Evolutionary conservation across 768 basidiomycete species (phyloP).

Genomic region (Cystobasidium onofrii): DNA sequence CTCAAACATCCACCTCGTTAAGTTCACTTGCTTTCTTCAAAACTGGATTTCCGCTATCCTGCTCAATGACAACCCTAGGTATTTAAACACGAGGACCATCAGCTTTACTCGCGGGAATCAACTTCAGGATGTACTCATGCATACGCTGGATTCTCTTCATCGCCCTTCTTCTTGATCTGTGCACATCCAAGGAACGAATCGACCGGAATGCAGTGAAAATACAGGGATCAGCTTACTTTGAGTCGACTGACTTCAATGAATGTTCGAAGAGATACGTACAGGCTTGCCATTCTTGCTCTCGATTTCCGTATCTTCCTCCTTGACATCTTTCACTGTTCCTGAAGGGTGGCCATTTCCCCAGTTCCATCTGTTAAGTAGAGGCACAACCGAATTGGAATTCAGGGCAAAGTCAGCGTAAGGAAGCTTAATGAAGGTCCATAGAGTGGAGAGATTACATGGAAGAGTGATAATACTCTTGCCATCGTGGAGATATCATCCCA

Average conservation of each 20-base stretch:
- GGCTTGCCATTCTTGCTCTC: slow-evolving; percentile 28
- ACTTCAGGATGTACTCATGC: too few species aligned
- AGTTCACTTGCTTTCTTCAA: slow-evolving; percentile 28
- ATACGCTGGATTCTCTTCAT: slow-evolving; percentile 30
- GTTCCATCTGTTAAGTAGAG: slow-evolving; percentile 17
- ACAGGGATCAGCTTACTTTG: background rate
- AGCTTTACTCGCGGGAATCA: too few species aligned
- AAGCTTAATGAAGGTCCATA: too few species aligned
- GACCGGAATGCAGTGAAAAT: too few species aligned
- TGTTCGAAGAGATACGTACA: too few species aligned
- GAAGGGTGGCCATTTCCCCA: slow-evolving; percentile 22
- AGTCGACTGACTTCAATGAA: too few species aligned
- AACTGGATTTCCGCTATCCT: slow-evolving; percentile 26
- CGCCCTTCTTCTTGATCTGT: slow-evolving; percentile 31
- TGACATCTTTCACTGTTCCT: slow-evolving; percentile 16
- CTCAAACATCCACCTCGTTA: slow-evolving; percentile 14
- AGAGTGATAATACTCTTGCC: background rate
- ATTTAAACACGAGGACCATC: background rate
- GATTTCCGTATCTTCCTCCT: slow-evolving; percentile 25
- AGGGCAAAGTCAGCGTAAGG: too few species aligned
- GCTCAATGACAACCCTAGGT: slow-evolving; percentile 22
- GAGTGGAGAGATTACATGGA: background rate
- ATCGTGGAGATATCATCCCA: background rate
- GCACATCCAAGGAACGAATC: too few species aligned
- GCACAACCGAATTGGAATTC: too few species aligned